Base-by-base conservation (phyloP, 176 grass and related monocot genomes). In the Zoysia japonica region DNA sequence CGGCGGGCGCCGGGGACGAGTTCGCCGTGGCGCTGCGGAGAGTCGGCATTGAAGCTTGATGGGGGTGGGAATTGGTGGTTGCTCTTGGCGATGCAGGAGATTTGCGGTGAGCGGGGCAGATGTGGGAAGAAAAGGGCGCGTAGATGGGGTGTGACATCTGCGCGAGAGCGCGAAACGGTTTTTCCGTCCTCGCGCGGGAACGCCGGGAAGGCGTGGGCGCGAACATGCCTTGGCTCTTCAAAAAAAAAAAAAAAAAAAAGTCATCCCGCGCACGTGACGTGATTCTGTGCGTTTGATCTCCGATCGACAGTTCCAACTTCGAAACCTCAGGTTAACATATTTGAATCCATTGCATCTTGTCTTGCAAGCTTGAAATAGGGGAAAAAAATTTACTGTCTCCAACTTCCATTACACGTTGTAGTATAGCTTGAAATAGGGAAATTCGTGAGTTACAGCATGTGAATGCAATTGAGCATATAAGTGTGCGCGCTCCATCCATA, bases 21-120 rank as follows among this genome's bases (percentile, higher is more conserved):
- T 15, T 77, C 28, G 83, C 65, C 46, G 91, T 83, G 66, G 84
- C 87, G 70, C 89, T 95, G 73, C 87, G 88, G 2, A 95, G 87
- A 16, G 89, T 90, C 62, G 89, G 93, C 93, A 95, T 95, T 63
- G 81, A 2, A 11, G 77, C 77, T 80, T 67, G 72, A 19, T 7
- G n/a, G 43, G 12, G 0, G 37, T 35, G 37, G 35, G n/a, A 66
- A 65, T 19, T 52, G 65, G 76, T 46, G 67, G 41, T 9, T 41
- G 40, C 55, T 41, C 50, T 45, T 1, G 83, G 38, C 11, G 56
- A 61, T 11, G 76, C 3, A 11, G 37, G 54, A 36, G 59, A 60
- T 61, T 76, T 69, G 68, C 52, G 65, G 81, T 63, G 19, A 44
- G 14, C 16, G 35, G 28, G n/a, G 52, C 54, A 80, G 74, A 60